Evolutionary conservation across 2,329 filamentous ascomycete species (phyloP), one percentile per base, ranked within the genome.

Genomic region (Catunica adiposa): DNA sequence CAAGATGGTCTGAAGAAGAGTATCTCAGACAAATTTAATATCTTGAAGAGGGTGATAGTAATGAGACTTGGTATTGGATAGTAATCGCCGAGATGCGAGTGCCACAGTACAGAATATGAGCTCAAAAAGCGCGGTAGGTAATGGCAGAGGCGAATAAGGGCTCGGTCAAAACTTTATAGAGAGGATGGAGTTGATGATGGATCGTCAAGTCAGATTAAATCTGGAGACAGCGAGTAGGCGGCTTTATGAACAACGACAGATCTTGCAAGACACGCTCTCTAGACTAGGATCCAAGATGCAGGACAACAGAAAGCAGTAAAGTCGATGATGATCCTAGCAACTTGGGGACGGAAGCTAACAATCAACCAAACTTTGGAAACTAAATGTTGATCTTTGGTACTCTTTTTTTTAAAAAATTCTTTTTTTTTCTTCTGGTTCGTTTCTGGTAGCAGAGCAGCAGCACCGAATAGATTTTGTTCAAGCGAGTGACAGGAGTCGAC

Each of bases 401-500:
- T 38, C 4, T 38, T 38, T 38, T 44, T 26, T 44, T 44, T 44
- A 44, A 44, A 34, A 34, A 34, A 34, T 34, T 34, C 29, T 34
- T 11, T 34, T 34, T 34, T 34, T 34, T 17, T 15, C n/a, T 44
- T 44, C 40, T 44, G 15, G 40, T 44, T 44, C n/a, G 40, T 44
- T 44, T 44, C 4, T 44, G 40, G 40, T 44, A 44, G 11, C 40
- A 44, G 20, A 34, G 29, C 20, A 44, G 20, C 11, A 44, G 40
- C 40, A 44, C 40, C 40, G 40, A 44, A 44, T 14, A 34, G 29
- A 22, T 44, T 44, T 44, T n/a, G 40, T 58, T 69, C 71, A 81
- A 83, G 80, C 80, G 80, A 83, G 78, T 80, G 80, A 82, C 79
- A 81, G 79, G 80, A 83, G 79, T 74, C 80, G 71, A 75, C 79